Evolutionary conservation across 2,329 filamentous ascomycete genomes (phyloP).

Genomic region (Hansfordia pulvinata): DNA sequence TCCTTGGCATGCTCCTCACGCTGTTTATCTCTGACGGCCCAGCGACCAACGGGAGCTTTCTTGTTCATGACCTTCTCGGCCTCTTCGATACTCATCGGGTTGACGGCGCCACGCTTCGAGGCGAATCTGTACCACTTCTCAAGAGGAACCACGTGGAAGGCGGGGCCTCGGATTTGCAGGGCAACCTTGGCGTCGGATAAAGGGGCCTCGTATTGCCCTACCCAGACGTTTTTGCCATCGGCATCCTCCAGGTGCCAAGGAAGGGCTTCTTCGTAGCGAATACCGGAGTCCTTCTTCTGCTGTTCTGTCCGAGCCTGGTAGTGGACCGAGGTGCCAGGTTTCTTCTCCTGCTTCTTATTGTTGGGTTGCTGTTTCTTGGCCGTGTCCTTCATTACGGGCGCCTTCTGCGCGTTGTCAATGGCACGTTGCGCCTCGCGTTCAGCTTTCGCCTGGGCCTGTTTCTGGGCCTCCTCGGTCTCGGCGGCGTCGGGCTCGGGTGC

Average conservation of each 20-base stretch:
- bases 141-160: constrained; percentile 75
- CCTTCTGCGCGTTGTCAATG: constrained; percentile 83
- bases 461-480: constrained; percentile 47
- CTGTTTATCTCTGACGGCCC: constrained; percentile 55
- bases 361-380: constrained; percentile 25
- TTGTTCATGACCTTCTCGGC: constrained; percentile 74
- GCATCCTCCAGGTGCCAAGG: constrained; percentile 97
- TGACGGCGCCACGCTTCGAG: constrained; percentile 60
- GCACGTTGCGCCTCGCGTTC: constrained; percentile 79
- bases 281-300: constrained; percentile 57
- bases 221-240: constrained; percentile 89
- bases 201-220: constrained; percentile 79
- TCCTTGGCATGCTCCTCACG: constrained; percentile 40
- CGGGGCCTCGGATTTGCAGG: constrained; percentile 53
- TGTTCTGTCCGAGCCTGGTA: constrained; percentile 69
- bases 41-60: constrained; percentile 63
- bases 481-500: constrained; percentile 25
- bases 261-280: constrained; percentile 85
- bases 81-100: constrained; percentile 67
- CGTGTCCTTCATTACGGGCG: constrained; percentile 57
- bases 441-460: constrained; percentile 55
- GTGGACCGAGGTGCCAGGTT: constrained; percentile 66
- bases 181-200: constrained; percentile 78
- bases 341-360: constrained; percentile 65
- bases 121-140: constrained; percentile 94